Conservation (phyloP, 306 rosid genomes). For the Fragaria vesca region DNA sequence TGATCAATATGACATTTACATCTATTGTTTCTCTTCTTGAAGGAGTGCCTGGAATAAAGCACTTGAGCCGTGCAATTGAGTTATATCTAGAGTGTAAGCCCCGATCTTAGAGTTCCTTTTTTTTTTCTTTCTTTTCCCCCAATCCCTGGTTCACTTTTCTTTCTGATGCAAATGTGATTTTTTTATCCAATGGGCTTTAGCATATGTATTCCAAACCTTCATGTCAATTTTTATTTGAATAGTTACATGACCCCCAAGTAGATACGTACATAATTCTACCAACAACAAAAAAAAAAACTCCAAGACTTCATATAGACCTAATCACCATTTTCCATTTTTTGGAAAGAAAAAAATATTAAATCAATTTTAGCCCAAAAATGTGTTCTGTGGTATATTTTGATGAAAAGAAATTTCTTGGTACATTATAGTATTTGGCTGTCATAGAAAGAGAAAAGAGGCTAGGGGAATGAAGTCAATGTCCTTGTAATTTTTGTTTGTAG, state of each 20-base stretch:
- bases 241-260: neutral
- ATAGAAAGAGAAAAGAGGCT: neutral
- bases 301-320: neutral
- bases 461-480: neutral
- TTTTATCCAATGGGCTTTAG: slow-evolving; percentile 2
- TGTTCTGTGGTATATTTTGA: neutral
- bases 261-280: neutral
- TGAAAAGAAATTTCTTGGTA: neutral
- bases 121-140: neutral
- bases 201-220: neutral
- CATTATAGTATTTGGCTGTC: neutral
- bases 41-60: slow-evolving; percentile 77
- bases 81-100: slow-evolving; percentile 87
- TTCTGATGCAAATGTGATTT: slow-evolving; percentile 12
- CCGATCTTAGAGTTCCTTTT: slow-evolving; percentile 5
- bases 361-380: neutral
- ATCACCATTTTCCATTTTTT: neutral
- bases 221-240: neutral
- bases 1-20: slow-evolving; percentile 90
- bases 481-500: neutral
- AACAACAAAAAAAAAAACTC: neutral
- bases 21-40: slow-evolving; percentile 91
- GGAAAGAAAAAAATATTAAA: neutral
- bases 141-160: neutral
- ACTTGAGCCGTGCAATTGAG: slow-evolving; percentile 85